Conservation (phyloP, 208 protist species). For the Balamuthia mandrillaris region DNA sequence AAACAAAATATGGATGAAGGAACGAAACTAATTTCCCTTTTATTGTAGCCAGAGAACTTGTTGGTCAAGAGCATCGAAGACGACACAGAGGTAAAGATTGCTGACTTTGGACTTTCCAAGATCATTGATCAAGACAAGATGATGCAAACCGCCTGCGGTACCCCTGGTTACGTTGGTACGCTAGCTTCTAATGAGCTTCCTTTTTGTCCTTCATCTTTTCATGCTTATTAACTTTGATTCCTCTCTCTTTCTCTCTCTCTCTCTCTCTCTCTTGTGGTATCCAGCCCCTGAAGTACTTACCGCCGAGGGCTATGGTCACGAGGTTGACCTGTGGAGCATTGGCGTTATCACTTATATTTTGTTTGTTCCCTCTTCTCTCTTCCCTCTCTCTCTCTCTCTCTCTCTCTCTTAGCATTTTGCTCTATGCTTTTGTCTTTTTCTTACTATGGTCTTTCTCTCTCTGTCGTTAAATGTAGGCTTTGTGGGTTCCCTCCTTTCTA, state of each 20-base stretch:
- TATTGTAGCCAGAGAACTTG: constrained; percentile 63
- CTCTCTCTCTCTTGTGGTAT: neutral
- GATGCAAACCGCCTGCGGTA: constrained; percentile 66
- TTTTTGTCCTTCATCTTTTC: neutral
- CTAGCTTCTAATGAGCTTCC: neutral
- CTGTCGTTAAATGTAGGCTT: constrained; percentile 19
- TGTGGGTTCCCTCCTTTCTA: constrained; percentile 69
- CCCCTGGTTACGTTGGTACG: constrained; percentile 64
- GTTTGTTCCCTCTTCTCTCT: neutral
- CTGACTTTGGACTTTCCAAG: constrained; percentile 70
- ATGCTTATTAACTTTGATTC: neutral
- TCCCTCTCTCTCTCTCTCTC: neutral
- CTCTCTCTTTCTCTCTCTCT: neutral
- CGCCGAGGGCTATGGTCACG: constrained; percentile 55
- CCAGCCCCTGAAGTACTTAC: constrained; percentile 63
- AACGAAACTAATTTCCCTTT: neutral
- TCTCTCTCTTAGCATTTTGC: too few relatives aligned
- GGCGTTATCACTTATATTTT: constrained; percentile 72
- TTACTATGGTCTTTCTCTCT: neutral
- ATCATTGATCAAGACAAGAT: constrained; percentile 58
- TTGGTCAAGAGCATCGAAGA: constrained; percentile 45
- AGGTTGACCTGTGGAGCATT: constrained; percentile 68
- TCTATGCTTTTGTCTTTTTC: too few relatives aligned
- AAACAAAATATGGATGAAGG: too few relatives aligned
- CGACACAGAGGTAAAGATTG: constrained; percentile 65